phyloP scores from a whole-genome alignment of 805 yeast genomes.

The Yarrowia bubula region DNA sequence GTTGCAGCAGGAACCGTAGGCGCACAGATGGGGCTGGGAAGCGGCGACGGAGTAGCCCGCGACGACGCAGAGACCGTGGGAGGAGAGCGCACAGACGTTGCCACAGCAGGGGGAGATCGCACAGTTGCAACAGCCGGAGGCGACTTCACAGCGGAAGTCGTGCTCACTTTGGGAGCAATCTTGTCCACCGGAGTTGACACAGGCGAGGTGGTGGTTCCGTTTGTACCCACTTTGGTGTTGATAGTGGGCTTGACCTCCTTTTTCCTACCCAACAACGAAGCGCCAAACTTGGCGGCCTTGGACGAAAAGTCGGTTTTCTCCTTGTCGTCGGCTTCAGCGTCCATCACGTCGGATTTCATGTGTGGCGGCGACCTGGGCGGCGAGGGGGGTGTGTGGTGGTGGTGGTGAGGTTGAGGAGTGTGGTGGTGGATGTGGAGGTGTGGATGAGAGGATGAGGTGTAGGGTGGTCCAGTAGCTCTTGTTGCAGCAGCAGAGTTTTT shows the following conservation, averaged over 20 bases:
- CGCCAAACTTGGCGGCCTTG: slow-evolving; percentile 22
- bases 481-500: slow-evolving; percentile 22
- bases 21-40: slow-evolving; percentile 2
- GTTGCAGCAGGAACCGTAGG: neutral
- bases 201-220: neutral
- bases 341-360: slow-evolving; percentile 17
- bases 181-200: slow-evolving; percentile 3
- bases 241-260: slow-evolving; percentile 7
- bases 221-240: neutral
- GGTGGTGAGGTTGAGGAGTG: neutral
- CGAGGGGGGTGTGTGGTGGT: slow-evolving; percentile 12
- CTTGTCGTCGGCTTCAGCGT: slow-evolving; percentile 4
- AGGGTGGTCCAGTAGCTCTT: neutral
- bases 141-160: neutral
- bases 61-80: neutral
- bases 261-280: slow-evolving; percentile 3
- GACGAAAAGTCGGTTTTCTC: slow-evolving; percentile 19
- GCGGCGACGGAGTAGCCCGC: slow-evolving; percentile 1
- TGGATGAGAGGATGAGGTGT: neutral
- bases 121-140: too few relatives aligned
- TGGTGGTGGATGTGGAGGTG: neutral
- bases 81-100: neutral
- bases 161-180: neutral
- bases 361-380: slow-evolving; percentile 27
- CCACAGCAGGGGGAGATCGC: neutral